Percentiles rank a stretch among this genome's conserved stretches.
These are phyloP conservation scores for Eudorina sp. DNA, from an alignment of 139 green algal species.

Conservation along the genomic window DNA sequence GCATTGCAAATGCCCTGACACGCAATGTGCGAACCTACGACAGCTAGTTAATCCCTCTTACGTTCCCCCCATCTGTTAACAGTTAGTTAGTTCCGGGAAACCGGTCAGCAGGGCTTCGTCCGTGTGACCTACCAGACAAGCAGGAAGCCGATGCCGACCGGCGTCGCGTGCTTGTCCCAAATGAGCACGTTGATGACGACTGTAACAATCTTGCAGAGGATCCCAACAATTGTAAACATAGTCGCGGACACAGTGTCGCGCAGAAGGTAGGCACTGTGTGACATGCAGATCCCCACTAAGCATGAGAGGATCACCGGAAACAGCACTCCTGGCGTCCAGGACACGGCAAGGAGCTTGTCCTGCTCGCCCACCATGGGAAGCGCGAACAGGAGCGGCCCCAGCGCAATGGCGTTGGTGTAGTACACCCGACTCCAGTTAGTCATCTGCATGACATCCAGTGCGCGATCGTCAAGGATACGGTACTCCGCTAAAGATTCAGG, in stretches of 20 bases:
- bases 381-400: constrained; percentile 52
- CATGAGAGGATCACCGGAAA: constrained; percentile 76
- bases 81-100: too few relatives aligned
- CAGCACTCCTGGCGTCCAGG: constrained; percentile 48
- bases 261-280: constrained; percentile 77
- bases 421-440: constrained; percentile 81
- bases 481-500: too few relatives aligned
- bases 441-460: constrained; percentile 69
- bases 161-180: constrained; percentile 61
- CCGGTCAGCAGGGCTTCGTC: too few relatives aligned
- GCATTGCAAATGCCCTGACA: too few relatives aligned
- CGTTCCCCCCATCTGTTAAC: too few relatives aligned
- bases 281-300: constrained; percentile 73
- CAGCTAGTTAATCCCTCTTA: too few relatives aligned
- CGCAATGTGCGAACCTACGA: too few relatives aligned
- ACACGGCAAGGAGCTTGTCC: constrained; percentile 34
- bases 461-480: too few relatives aligned
- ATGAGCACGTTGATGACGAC: constrained; percentile 62
- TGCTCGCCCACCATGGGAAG: constrained; percentile 50
- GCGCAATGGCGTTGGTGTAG: constrained; percentile 78
- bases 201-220: constrained; percentile 84
- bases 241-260: constrained; percentile 81
- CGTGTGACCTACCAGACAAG: constrained; percentile 59
- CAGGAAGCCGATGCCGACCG: constrained; percentile 52
- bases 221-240: constrained; percentile 87